Evolutionary conservation across 2,329 filamentous ascomycete species (phyloP), one percentile per base, ranked within the genome.

Genomic region (Parastagonospora avenae): DNA sequence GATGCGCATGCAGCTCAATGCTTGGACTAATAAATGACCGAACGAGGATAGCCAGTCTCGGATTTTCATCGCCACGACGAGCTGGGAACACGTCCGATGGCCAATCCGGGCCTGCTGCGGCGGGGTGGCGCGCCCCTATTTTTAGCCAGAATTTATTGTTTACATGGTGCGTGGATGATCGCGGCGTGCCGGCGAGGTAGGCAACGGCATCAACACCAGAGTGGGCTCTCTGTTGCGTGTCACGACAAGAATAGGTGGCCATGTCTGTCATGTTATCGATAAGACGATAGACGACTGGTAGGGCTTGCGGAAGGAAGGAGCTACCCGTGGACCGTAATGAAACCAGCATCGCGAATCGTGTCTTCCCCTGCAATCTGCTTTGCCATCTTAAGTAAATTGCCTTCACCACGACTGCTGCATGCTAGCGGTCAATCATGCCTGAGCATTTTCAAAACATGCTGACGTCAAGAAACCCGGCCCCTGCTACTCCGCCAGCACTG

Each of bases 41-140:
- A 41, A 50, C 56, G 47, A 46, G 60, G 54, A 56, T 59, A 55
- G 40, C 51, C 35, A 31, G 46, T 46, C 50, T 54, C 52, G 58
- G 30, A 28, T 59, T 51, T 52, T 62, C 45, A 56, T 54, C 39
- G 56, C 61, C 57, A 62, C 58, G 50, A 56, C 48, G 41, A 53
- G 51, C 48, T 54, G 45, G 48, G 55, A 50, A 40, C 42, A 33
- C 50, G 40, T 54, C 52, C 52, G 54, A 54, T 55, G 57, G 53
- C 52, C 52, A 48, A 64, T 57, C 46, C 45, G 57, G 46, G 55
- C 43, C 48, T 48, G 28, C 44, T 49, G 53, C 48, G 31, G 51
- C 53, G 38, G 46, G 41, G 61, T 59, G 61, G 61, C 56, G 56
- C 46, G 33, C 44, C 19, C 19, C 19, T 24, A 24, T 24, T 24